Evolutionary conservation across 2,329 filamentous ascomycete genomes (phyloP), one percentile per base, ranked within the genome.

Genomic region (Atkinsonella hypoxylon): DNA sequence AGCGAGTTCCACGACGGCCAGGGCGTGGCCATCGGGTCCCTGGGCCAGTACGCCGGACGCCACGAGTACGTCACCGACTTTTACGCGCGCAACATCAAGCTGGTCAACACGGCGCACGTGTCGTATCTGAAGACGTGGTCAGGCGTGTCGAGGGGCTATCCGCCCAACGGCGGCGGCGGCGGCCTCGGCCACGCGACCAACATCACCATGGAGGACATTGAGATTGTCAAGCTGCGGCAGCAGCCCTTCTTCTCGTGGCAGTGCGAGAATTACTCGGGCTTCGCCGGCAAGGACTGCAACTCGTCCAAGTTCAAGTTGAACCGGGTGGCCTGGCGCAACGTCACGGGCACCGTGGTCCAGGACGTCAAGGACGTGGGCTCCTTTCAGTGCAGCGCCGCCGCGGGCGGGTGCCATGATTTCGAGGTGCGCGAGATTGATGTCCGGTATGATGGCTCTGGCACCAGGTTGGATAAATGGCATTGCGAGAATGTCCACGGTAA

Each of bases 51-150:
- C 53, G 62, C 70, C 0, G 69, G 64, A 10, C 54, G 60, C 2
- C 72, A 66, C 51, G 75, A 81, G 56, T 69, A 67, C 11, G 67
- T 82, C 12, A 68, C 76, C 56, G 69, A 72, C 50, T 65, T 81
- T 36, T 66, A 63, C 5, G 74, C 68, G 1, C 63, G 67, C 9
- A 75, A 79, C 56, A 67, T 78, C 32, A 65, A 64, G 2, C 70
- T 70, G 48, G 55, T 67, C 45, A 67, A 73, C 51, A 77, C 72
- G 4, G 57, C 68, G 1, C 70, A 77, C 53, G 72, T 67, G 1
- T 68, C 67, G n/a, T 77, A 78, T 55, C 60, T 81, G 53, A 81
- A 82, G 64, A 81, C 77, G 0, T 82, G 78, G 78, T 76, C 75
- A 0, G 76, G 74, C 17, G 62, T 72, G 10, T 67, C 68, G 36